Evolutionary conservation across 139 green algal genomes (phyloP).

Genomic region (Helicosporidium sp.): DNA sequence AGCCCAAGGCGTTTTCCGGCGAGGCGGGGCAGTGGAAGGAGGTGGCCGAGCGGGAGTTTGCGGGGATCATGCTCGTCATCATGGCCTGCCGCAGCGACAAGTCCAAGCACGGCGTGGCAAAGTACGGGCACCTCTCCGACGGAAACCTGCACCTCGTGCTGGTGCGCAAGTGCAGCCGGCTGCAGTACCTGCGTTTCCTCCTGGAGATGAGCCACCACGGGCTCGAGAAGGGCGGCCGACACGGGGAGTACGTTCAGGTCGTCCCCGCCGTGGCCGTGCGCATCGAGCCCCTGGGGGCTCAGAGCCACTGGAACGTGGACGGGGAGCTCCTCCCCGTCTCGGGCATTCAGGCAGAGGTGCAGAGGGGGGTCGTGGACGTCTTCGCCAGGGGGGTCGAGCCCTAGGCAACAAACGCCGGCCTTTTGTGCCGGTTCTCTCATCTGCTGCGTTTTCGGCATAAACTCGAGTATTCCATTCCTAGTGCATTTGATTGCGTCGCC

Average conservation of each 20-base stretch:
- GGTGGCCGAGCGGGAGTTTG: constrained; percentile 30
- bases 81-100: constrained; percentile 53
- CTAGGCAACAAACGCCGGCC: no score
- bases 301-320: constrained; percentile 56
- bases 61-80: constrained; percentile 47
- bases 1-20: background rate
- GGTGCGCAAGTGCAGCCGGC: constrained; percentile 26
- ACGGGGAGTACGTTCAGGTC: constrained; percentile 24
- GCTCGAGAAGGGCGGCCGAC: constrained; percentile 1
- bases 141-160: constrained; percentile 54
- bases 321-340: constrained; percentile 39
- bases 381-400: constrained; percentile 48
- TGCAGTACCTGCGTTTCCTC: constrained; percentile 52
- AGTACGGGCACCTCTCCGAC: constrained; percentile 45
- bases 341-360: constrained; percentile 6
- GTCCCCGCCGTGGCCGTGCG: constrained; percentile 21
- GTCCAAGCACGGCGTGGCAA: constrained; percentile 36
- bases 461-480: no score
- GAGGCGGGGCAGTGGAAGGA: background rate
- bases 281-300: constrained; percentile 5
- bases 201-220: background rate
- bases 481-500: no score
- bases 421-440: no score
- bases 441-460: no score
- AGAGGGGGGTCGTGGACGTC: constrained; percentile 37